A percentile compares a stretch with the other conserved stretches of the same genome.
These are phyloP conservation scores for Epichloe sp. DNA, from an alignment of 2,329 filamentous ascomycete genomes.

Conservation along the genomic window DNA sequence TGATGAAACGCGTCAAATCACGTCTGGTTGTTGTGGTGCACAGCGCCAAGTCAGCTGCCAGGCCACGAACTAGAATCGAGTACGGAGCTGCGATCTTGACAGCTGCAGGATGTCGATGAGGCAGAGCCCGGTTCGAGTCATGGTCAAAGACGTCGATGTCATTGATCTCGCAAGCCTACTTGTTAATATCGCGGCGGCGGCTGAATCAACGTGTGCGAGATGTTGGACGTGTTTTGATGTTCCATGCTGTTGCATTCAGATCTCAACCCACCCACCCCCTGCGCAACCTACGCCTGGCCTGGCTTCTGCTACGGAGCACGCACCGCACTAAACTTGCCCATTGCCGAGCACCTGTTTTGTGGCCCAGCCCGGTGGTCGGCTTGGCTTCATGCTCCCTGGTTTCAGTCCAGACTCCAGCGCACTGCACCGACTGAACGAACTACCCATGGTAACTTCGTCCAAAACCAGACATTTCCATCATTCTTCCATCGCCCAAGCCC, in stretches of 20 bases:
- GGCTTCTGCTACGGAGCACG: not conserved
- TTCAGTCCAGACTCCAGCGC: not conserved
- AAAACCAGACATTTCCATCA: not conserved
- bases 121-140: not conserved
- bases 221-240: too few species aligned
- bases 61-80: not conserved
- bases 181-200: too few species aligned
- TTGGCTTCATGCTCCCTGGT: not conserved
- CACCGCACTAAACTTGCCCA: not conserved
- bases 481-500: not conserved
- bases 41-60: not conserved
- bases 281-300: not conserved
- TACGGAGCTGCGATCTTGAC: not conserved
- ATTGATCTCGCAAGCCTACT: too few species aligned
- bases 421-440: not conserved
- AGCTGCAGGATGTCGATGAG: not conserved
- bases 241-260: too few species aligned
- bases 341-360: not conserved
- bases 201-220: too few species aligned
- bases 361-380: not conserved
- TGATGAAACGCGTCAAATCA: not conserved
- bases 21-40: not conserved
- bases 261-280: conserved; percentile 5
- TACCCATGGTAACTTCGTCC: not conserved
- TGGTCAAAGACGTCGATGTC: not conserved